A percentile compares a stretch with the other conserved stretches of the same genome.
phyloP scores from a whole-genome alignment of 163 green algal species.

The Scenedesmus sp. region DNA sequence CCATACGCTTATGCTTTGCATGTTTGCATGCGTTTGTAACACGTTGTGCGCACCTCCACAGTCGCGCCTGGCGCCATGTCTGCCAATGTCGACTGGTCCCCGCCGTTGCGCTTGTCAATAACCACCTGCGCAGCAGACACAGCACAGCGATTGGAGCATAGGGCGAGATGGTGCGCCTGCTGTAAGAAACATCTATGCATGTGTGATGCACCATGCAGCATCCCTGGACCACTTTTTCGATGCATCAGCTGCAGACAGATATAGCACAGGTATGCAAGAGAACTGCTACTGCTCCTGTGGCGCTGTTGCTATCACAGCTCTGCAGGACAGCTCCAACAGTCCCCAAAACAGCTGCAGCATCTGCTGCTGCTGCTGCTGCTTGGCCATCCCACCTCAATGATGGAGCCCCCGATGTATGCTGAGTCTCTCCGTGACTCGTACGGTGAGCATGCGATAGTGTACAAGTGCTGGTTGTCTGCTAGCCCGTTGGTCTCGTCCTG shows the following conservation, averaged over 20 bases:
- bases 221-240: too few species aligned
- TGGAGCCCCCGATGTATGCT: conserved; percentile 75
- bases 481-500: conserved; percentile 15
- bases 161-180: too few species aligned
- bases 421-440: conserved; percentile 79
- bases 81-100: conserved; percentile 60
- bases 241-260: too few species aligned
- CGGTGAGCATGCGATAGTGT: conserved; percentile 75
- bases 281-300: neutral
- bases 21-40: neutral
- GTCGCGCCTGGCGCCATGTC: conserved; percentile 71
- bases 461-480: conserved; percentile 54
- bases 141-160: neutral
- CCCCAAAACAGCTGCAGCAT: neutral
- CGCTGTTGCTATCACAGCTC: neutral
- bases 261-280: too few species aligned
- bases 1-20: neutral
- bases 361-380: neutral
- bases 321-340: neutral
- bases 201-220: neutral
- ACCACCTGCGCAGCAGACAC: conserved; percentile 41
- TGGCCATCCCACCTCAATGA: conserved; percentile 75
- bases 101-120: conserved; percentile 49
- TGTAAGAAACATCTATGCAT: neutral
- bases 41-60: conserved; percentile 61